Percentiles rank a stretch among this genome's conserved stretches.
These are phyloP conservation scores for Aspergillus viridinutans DNA, from an alignment of 2,329 filamentous ascomycete species.

Conservation along the genomic window DNA sequence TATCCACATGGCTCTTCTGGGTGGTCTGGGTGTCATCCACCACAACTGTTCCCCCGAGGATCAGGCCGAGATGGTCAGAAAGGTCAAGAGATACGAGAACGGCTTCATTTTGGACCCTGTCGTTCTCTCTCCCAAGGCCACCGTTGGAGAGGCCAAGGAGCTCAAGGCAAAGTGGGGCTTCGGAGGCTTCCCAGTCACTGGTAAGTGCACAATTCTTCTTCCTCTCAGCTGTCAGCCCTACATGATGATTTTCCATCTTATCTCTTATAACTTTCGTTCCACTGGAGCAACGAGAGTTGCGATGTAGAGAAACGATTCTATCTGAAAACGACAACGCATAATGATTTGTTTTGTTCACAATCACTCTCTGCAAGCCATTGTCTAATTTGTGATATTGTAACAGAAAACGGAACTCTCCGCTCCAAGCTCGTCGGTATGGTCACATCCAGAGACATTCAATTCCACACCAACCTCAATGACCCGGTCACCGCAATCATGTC, in stretches of 20 bases:
- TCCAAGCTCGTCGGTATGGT: slow-evolving; percentile 97
- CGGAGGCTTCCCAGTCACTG: slow-evolving; percentile 96
- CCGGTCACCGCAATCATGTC: slow-evolving; percentile 91
- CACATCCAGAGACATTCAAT: slow-evolving; percentile 96
- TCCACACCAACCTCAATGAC: slow-evolving; percentile 70
- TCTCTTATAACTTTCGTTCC: slow-evolving; percentile 99
- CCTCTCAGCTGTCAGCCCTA: slow-evolving; percentile 14
- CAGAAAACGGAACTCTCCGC: slow-evolving; percentile 86
- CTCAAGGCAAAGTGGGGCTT: slow-evolving; percentile 99
- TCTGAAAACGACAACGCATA: slow-evolving; percentile 38
- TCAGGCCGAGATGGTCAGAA: slow-evolving; percentile 97
- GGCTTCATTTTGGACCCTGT: slow-evolving; percentile 97
- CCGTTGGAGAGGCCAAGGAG: slow-evolving; percentile 83
- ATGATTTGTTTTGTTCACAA: slow-evolving; percentile 3
- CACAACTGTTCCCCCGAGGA: slow-evolving; percentile 98
- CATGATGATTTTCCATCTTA: slow-evolving; percentile 70
- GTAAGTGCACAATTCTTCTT: slow-evolving; percentile 55
- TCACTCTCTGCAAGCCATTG: slow-evolving; percentile 11
- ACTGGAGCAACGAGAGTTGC: slow-evolving; percentile 86
- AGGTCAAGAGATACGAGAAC: slow-evolving; percentile 99
- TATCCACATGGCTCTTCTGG: slow-evolving; percentile 69
- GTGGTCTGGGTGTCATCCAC: slow-evolving; percentile 77
- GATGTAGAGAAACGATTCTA: slow-evolving; percentile 68
- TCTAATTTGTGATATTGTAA: slow-evolving; percentile 17
- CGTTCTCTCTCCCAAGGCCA: slow-evolving; percentile 81